A percentile compares a stretch with the other conserved stretches of the same genome.
phyloP scores from a whole-genome alignment of 306 rosid genomes.

The Lagenaria siceraria region DNA sequence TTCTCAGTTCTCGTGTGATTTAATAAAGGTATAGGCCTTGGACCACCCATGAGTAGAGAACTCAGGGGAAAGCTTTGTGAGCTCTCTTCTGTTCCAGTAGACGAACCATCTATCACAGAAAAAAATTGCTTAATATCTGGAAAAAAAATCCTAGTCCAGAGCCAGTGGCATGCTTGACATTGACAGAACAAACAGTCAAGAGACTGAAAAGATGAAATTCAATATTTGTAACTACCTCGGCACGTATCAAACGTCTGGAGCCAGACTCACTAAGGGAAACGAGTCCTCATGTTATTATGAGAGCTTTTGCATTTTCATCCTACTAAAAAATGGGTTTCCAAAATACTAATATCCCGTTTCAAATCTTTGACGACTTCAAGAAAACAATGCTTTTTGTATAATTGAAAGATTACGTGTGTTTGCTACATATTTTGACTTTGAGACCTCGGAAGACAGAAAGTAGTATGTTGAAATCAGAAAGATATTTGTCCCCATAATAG shows the following conservation, averaged over 20 bases:
- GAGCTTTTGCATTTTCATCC: neutral
- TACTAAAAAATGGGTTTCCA: neutral
- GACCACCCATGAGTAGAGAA: slow-evolving; percentile 38
- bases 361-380: neutral
- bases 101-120: slow-evolving; percentile 18
- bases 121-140: neutral
- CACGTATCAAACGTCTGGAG: neutral
- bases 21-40: slow-evolving; percentile 42
- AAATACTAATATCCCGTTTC: neutral
- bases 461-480: neutral
- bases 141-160: neutral
- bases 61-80: slow-evolving; percentile 33
- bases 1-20: slow-evolving; percentile 37
- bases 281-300: neutral
- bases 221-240: neutral
- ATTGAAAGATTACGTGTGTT: neutral
- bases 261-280: neutral
- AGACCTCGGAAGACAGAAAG: neutral
- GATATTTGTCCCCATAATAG: neutral
- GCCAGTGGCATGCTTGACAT: neutral
- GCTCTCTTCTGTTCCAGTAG: slow-evolving; percentile 35
- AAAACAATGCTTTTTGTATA: neutral
- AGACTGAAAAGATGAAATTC: neutral
- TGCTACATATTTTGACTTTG: neutral
- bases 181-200: neutral